Conservation (phyloP, 169 alveolate genomes). For the Cryptosporidium canis region DNA sequence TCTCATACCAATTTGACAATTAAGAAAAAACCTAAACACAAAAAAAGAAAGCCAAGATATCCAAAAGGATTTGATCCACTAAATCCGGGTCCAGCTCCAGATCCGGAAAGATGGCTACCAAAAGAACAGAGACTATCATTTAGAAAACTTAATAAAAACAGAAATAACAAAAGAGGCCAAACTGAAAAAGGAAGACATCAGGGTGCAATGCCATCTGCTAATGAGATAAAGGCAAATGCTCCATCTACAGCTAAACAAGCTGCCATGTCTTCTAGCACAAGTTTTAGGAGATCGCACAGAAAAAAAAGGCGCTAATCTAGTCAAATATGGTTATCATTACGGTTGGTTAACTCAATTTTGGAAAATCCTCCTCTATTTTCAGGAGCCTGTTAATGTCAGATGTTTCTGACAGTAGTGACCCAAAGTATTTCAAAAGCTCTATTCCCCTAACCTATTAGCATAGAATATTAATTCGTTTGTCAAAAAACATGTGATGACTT, state of each 20-base stretch:
- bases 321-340: neutral
- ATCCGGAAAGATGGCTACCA: conserved; percentile 80
- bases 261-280: neutral
- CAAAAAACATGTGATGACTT: conserved; percentile 62
- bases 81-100: conserved; percentile 77
- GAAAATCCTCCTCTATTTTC: conserved; percentile 12
- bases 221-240: neutral
- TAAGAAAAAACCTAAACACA: conserved; percentile 16
- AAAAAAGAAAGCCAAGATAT: conserved; percentile 73
- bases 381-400: conserved; percentile 23
- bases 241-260: conserved; percentile 59
- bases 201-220: conserved; percentile 19
- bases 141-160: conserved; percentile 62
- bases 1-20: neutral
- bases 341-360: neutral
- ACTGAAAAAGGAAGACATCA: conserved; percentile 41
- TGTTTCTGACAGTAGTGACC: conserved; percentile 26
- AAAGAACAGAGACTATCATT: conserved; percentile 73
- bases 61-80: conserved; percentile 79
- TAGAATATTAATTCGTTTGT: neutral
- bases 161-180: conserved; percentile 35
- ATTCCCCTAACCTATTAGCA: conserved; percentile 75
- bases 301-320: conserved; percentile 46
- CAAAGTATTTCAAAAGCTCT: conserved; percentile 66
- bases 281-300: conserved; percentile 8